Evolutionary conservation across 208 protist genomes (phyloP).

Genomic region (Trichomonas tenax): DNA sequence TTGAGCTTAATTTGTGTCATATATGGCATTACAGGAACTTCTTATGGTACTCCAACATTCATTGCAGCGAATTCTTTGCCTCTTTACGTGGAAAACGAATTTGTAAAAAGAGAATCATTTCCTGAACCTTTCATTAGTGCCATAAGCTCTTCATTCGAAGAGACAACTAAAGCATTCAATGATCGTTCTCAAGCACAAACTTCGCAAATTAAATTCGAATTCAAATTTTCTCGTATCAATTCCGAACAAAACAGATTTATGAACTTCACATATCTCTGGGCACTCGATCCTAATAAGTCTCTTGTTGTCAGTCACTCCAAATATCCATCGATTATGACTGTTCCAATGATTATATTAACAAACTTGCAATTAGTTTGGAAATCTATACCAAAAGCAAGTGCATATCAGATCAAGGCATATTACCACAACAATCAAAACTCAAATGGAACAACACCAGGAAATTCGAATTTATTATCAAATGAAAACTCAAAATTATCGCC

Average conservation of each 20-base stretch:
- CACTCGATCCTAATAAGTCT: background rate
- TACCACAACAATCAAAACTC: background rate
- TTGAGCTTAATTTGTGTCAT: background rate
- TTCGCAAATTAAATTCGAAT: background rate
- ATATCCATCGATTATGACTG: background rate
- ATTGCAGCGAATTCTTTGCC: background rate
- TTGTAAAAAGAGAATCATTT: background rate
- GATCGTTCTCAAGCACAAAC: background rate
- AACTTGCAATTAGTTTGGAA: background rate
- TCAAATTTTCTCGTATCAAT: background rate
- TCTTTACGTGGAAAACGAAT: background rate
- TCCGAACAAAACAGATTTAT: background rate
- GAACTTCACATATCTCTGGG: background rate
- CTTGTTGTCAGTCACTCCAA: background rate
- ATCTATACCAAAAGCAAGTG: background rate
- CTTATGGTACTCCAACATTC: background rate
- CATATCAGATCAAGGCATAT: background rate
- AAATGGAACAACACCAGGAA: background rate
- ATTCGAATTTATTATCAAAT: background rate
- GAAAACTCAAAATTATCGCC: background rate
- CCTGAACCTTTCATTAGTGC: background rate
- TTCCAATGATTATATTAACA: background rate
- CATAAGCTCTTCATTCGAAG: background rate
- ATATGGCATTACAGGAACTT: background rate
- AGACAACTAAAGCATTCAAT: background rate